Evolutionary conservation across 768 basidiomycete species (phyloP).

Genomic region (Fomitopsis pulvina): DNA sequence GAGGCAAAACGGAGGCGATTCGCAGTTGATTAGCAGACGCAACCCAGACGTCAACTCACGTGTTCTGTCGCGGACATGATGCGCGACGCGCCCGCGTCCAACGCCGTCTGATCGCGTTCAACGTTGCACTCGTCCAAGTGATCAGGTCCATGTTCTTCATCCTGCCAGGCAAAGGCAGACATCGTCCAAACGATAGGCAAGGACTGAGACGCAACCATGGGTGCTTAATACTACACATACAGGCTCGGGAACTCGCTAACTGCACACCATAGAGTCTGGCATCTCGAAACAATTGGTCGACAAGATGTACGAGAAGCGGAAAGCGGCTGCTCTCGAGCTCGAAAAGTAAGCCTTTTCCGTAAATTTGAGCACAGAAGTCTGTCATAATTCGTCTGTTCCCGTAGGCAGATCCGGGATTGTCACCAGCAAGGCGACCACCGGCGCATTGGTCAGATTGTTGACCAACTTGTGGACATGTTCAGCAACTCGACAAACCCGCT

Average conservation of each 20-base stretch:
- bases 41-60: background rate
- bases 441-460: constrained; percentile 81
- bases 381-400: too few species aligned
- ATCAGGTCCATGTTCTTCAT: constrained; percentile 7
- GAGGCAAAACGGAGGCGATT: background rate
- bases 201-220: constrained; percentile 11
- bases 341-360: constrained; percentile 67
- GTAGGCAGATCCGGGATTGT: constrained; percentile 86
- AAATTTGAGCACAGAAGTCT: too few species aligned
- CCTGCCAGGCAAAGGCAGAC: background rate
- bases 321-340: constrained; percentile 90
- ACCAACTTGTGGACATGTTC: constrained; percentile 94
- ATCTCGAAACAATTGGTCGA: constrained; percentile 79
- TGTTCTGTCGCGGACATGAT: background rate
- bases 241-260: background rate
- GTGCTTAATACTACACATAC: constrained; percentile 5
- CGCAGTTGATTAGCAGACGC: too few species aligned
- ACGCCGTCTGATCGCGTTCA: too few species aligned
- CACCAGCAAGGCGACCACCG: constrained; percentile 75
- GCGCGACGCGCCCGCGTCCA: constrained; percentile 1
- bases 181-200: background rate
- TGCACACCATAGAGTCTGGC: constrained; percentile 47
- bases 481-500: constrained; percentile 74
- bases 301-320: constrained; percentile 96
- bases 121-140: too few species aligned